A percentile compares a stretch with the other conserved stretches of the same genome.
Evolutionary conservation across 176 grass and related monocot genomes (phyloP).

Genomic region (Paspalum notatum): DNA sequence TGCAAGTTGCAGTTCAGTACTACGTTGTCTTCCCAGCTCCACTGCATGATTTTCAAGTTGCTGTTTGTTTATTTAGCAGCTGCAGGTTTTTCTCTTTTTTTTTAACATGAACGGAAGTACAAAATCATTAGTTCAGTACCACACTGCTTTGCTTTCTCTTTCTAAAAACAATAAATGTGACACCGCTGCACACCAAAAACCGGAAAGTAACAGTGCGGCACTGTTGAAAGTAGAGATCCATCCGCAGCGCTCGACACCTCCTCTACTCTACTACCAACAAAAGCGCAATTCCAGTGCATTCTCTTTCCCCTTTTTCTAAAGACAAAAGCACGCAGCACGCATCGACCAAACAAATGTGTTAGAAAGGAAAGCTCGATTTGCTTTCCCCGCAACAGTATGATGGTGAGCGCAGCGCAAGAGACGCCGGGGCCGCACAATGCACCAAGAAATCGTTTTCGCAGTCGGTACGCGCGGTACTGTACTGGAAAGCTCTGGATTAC

Average conservation of each 20-base stretch:
- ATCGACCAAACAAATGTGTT: constrained; percentile 6
- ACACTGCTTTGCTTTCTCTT: neutral
- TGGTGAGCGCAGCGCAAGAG: neutral
- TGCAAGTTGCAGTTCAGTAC: neutral
- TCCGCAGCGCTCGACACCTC: constrained; percentile 11
- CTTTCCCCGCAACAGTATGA: constrained; percentile 10
- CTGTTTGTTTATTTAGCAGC: neutral
- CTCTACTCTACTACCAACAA: constrained; percentile 11
- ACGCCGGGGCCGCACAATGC: constrained; percentile 12
- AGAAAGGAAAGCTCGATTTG: constrained; percentile 12
- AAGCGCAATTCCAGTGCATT: constrained; percentile 23
- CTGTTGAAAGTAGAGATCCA: neutral
- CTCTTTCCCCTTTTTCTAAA: constrained; percentile 24
- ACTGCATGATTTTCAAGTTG: neutral
- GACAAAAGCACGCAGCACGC: neutral
- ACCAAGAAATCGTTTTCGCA: neutral
- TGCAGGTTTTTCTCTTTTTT: neutral
- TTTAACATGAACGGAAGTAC: neutral
- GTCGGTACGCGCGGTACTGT: neutral
- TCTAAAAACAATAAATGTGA: too few species aligned
- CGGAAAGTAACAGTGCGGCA: neutral
- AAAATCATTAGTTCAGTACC: neutral
- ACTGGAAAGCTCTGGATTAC: constrained; percentile 6
- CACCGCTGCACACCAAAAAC: neutral
- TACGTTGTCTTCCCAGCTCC: neutral